Evolutionary conservation across 306 rosid genomes (phyloP), one percentile per base, ranked within the genome.

Genomic region (Clitoria ternatea): DNA sequence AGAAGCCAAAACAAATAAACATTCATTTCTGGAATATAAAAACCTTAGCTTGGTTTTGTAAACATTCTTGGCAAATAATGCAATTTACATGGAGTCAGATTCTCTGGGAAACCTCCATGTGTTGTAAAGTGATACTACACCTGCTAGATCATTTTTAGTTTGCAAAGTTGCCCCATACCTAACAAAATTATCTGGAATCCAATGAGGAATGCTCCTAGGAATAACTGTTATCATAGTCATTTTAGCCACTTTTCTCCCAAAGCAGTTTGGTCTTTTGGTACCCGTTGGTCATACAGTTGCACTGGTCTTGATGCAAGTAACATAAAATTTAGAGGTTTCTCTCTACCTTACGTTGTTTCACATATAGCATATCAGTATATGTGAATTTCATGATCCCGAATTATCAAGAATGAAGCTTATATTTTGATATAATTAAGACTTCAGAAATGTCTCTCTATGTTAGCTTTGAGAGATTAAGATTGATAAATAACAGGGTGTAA

Each of bases 241-340:
- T 60, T 69, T 88, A 70, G 95, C 95, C 13, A 84, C 90, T 37
- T 10, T 81, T 72, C 66, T 84, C 32, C 92, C 95, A 14, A 80
- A 57, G 75, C 74, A 81, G 63, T 67, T 82, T 18, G 79, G 78
- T 63, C 79, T 79, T 61, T 82, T 90, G 42, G 82, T 89, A 56
- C 86, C 90, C 37, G 73, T 86, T 7, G 90, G 83, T 59, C 89
- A 88, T 69, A 74, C 83, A 20, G 39, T 88, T 71, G 89, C 90
- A 19, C 43, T 81, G 40, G 66, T 90, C 62, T 66, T 91, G 77
- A 73, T 91, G 85, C 89, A 86, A 92, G 90, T 91, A 85, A 33
- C 73, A 42, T 36, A 57, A 23, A 18, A n/a, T 19, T 12, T 45
- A 0, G 1, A 61, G 12, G n/a, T n/a, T 1, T 27, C 27, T 8